Conservation (phyloP, 1,284 basidiomycete species). For the Tilletia caries region DNA sequence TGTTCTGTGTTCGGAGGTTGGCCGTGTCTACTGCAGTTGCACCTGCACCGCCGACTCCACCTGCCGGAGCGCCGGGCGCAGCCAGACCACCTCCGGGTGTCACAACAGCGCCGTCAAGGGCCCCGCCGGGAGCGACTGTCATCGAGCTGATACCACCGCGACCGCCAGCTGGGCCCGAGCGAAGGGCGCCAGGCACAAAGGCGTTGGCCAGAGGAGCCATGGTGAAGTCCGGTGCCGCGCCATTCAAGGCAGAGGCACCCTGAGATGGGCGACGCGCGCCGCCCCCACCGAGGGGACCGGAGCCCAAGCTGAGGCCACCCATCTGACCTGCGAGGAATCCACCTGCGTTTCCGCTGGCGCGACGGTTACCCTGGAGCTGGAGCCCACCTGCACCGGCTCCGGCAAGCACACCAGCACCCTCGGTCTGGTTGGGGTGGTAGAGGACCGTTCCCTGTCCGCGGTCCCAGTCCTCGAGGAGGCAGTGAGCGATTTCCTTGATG, state of each 20-base stretch:
- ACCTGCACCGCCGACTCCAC: constrained; percentile 45
- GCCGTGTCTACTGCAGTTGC: constrained; percentile 56
- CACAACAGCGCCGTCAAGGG: constrained; percentile 41
- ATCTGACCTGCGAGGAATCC: constrained; percentile 53
- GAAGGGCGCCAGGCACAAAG: constrained; percentile 8
- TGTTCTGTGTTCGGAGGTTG: constrained; percentile 94
- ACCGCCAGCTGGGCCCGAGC: not conserved
- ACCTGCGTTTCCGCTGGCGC: constrained; percentile 25
- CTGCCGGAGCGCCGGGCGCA: constrained; percentile 20
- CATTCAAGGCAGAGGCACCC: constrained; percentile 1
- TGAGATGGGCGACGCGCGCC: constrained; percentile 6
- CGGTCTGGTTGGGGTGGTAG: constrained; percentile 70
- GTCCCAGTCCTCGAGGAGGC: constrained; percentile 94
- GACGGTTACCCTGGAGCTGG: constrained; percentile 42
- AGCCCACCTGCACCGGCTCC: constrained; percentile 54
- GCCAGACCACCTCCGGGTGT: constrained; percentile 46
- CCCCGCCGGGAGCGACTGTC: constrained; percentile 24
- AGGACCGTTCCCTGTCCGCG: constrained; percentile 73
- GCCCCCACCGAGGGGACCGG: not conserved
- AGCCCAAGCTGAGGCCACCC: constrained; percentile 23
- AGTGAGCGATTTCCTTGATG: constrained; percentile 90
- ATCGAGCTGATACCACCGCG: not conserved
- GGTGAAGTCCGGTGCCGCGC: constrained; percentile 8
- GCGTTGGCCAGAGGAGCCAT: constrained; percentile 12
- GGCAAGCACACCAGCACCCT: constrained; percentile 58